Base-by-base conservation (phyloP, 176 grass and related monocot genomes). In the Oryza punctata region DNA sequence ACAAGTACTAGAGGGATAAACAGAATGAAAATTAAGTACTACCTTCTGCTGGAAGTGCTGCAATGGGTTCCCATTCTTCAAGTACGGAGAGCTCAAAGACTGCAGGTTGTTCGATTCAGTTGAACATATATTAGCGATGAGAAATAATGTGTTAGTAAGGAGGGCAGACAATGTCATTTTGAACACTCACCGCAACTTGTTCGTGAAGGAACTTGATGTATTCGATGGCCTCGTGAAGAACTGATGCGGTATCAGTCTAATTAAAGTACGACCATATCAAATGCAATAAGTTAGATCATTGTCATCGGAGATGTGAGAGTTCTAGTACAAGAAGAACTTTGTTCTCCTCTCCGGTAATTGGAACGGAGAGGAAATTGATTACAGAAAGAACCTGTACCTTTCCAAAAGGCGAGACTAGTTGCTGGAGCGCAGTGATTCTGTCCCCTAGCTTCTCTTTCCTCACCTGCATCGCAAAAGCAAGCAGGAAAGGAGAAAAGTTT, bases 351-450 rank as follows among this genome's bases (percentile, higher is more conserved):
- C 66, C 65, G 28, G 68, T 76, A 73, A 73, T 68, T 82, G 46
- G n/a, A 67, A 72, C 38, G 57, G 32, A 9, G 71, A 85, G 76
- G 73, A 76, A 69, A 46, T 77, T 84, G 57, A 84, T 80, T 32
- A 26, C 59, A 73, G 57, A 81, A 66, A 90, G 76, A 82, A 82
- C 78, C 67, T 60, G 78, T 90, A 98, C 96, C 96, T 98, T 98
- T 95, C 96, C 96, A 93, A 98, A 98, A 95, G 96, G 96, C 69
- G 96, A 95, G 76, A 98, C 96, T 87, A 98, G 82, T 85, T 98
- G 96, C 89, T 98, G 96, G 63, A 95, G 91, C 35, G 96, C 96
- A 88, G 96, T 98, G 91, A 98, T 95, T 95, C 96, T 91, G 93
- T 98, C 96, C 70, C 96, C 93, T 86, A 98, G 82, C 72, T 98